Conservation (phyloP, 768 basidiomycete genomes). For the Pleurotus platypus region DNA sequence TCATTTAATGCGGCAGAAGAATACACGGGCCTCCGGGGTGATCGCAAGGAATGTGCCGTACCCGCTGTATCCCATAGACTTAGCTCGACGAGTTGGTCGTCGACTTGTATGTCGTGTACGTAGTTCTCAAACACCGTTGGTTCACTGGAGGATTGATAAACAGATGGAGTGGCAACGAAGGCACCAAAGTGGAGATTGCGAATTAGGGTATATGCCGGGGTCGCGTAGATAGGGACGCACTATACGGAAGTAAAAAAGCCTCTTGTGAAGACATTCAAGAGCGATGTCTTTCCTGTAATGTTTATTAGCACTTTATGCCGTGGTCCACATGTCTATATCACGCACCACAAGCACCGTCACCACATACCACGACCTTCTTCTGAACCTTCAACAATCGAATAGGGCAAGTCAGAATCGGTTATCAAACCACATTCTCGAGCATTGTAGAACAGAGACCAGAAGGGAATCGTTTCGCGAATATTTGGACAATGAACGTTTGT, state of each 20-base stretch:
- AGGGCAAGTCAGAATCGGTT: background rate
- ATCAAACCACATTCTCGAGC: too few relatives aligned
- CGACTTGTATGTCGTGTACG: constrained; percentile 84
- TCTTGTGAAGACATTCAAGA: constrained; percentile 83
- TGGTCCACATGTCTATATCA: constrained; percentile 16
- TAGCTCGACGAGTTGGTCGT: constrained; percentile 85
- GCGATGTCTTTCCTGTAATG: constrained; percentile 69
- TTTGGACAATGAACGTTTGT: too few relatives aligned
- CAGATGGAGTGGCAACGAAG: background rate
- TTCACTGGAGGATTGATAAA: constrained; percentile 40
- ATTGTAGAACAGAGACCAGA: too few relatives aligned
- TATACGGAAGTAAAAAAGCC: constrained; percentile 96
- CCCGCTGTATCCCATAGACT: constrained; percentile 98
- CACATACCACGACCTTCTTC: constrained; percentile 80
- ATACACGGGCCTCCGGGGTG: background rate
- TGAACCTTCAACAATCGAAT: constrained; percentile 31
- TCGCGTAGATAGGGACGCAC: constrained; percentile 40
- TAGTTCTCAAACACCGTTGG: constrained; percentile 98
- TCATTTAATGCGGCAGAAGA: constrained; percentile 13
- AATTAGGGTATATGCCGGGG: background rate
- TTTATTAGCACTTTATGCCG: constrained; percentile 7
- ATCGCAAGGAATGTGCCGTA: constrained; percentile 28
- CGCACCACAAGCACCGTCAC: constrained; percentile 92
- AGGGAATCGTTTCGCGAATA: background rate
- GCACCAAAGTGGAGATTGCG: background rate